Base-by-base conservation (phyloP, 1,139 yeast species). In the Lodderomyces parapsilosis region DNA sequence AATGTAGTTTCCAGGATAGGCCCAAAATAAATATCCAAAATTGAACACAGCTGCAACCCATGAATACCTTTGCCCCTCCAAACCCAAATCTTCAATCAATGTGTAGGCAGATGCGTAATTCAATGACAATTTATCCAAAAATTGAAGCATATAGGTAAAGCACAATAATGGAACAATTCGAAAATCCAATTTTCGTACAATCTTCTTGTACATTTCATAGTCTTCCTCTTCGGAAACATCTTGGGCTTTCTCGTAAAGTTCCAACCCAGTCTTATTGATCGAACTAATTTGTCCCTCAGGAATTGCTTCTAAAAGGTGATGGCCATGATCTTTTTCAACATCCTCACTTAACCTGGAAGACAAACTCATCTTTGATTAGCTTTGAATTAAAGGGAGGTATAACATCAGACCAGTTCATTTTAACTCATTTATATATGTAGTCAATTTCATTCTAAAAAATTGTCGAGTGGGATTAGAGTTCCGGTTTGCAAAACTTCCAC, bases 1-100 rank as follows among this genome's bases (percentile, higher is more conserved):
- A 19, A 80, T 54, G 51, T 67, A 72, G 45, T 76, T 71, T 17
- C 76, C 78, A 28, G 86, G 84, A 47, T 74, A 64, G 40, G 79
- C 79, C 48, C 77, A 78, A 32, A 75, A 63, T 44, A 76, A 51
- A 50, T 74, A 76, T 5, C 81, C 81, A 47, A 76, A 66, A 50
- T 76, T 75, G 57, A 83, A 82, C 24, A 80, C 72, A 1, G 87
- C 80, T n/a, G 81, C 78, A 42, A 79, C 62, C 77, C 37, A 22
- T 14, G 19, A 19, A 34, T 20, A 20, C 10, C 37, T 22, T 22
- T 34, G 19, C 11, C 27, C 27, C 14, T 34, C 27, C 18, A 22
- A 34, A 19, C 37, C 37, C 17, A 61, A 50, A 44, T 62, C 66
- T 24, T 56, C 59, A 37, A 38, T 53, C 32, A 62, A 49, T 1